A percentile compares a stretch with the other conserved stretches of the same genome.
phyloP scores from a whole-genome alignment of 2,329 filamentous ascomycete genomes.

The Mycogone perniciosa region DNA sequence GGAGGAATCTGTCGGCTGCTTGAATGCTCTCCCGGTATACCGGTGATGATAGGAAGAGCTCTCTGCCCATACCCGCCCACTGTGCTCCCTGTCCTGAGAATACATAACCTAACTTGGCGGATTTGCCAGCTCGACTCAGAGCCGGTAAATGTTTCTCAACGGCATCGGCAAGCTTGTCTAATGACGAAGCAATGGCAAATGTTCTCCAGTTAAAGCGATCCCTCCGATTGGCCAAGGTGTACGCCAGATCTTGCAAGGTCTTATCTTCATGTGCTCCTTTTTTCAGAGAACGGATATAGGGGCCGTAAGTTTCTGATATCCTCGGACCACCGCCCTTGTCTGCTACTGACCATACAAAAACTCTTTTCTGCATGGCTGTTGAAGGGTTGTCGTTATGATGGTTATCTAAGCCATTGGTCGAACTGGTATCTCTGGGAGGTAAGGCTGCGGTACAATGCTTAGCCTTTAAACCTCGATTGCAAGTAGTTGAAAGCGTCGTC shows the following conservation, averaged over 20 bases:
- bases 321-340: too few species aligned
- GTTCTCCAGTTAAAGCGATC: neutral
- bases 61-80: slow-evolving; percentile 26
- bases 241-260: neutral
- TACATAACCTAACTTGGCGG: slow-evolving; percentile 18
- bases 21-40: slow-evolving; percentile 2
- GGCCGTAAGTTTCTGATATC: too few species aligned
- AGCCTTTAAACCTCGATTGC: neutral
- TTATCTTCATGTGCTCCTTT: too few species aligned
- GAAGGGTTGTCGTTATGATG: too few species aligned
- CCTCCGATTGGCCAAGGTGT: neutral
- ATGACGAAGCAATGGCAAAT: neutral
- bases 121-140: too few species aligned
- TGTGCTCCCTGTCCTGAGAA: slow-evolving; percentile 31
- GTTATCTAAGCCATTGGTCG: too few species aligned
- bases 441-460: too few species aligned
- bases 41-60: slow-evolving; percentile 17
- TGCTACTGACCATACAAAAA: too few species aligned
- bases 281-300: too few species aligned
- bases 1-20: neutral
- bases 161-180: neutral
- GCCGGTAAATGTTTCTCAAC: neutral
- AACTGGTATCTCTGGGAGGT: too few species aligned
- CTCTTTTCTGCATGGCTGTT: too few species aligned
- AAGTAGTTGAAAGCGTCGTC: slow-evolving; percentile 16